These are phyloP conservation scores for Leucosporidium scottii DNA, from an alignment of 768 basidiomycete species.

Conservation along the genomic window DNA sequence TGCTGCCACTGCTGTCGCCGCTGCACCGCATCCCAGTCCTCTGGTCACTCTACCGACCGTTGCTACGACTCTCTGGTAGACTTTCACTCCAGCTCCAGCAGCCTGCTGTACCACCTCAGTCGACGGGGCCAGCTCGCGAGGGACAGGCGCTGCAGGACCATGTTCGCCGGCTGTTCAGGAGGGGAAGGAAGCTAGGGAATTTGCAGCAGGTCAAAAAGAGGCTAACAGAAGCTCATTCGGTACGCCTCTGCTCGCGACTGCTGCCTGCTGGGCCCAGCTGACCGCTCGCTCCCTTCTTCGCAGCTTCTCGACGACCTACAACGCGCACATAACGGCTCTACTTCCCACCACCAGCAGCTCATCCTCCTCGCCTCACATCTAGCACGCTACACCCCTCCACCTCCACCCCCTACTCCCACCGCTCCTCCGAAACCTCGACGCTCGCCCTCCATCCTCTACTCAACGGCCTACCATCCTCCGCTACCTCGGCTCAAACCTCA, in stretches of 20 bases:
- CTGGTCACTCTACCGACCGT: slow-evolving; percentile 66
- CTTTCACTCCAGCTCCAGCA: background rate
- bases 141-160: background rate
- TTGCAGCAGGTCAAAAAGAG: background rate
- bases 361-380: background rate
- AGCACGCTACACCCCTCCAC: background rate
- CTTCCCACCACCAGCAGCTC: background rate
- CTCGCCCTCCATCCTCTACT: slow-evolving; percentile 49
- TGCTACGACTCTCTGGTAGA: slow-evolving; percentile 50
- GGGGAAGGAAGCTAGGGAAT: background rate
- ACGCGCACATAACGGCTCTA: background rate
- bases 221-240: background rate
- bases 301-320: slow-evolving; percentile 1
- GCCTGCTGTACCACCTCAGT: no score
- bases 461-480: slow-evolving; percentile 58
- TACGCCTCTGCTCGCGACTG: background rate
- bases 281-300: background rate
- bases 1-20: slow-evolving; percentile 59
- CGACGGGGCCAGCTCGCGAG: no score
- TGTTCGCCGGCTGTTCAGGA: background rate
- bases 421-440: background rate
- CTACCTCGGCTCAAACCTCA: slow-evolving; percentile 76
- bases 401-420: background rate
- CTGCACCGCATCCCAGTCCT: slow-evolving; percentile 65
- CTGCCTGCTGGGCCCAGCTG: background rate